Percentiles rank a stretch among this genome's conserved stretches.
These are phyloP conservation scores for Ogataea hybrid DNA, from an alignment of 1,139 yeast genomes.

Conservation along the genomic window DNA sequence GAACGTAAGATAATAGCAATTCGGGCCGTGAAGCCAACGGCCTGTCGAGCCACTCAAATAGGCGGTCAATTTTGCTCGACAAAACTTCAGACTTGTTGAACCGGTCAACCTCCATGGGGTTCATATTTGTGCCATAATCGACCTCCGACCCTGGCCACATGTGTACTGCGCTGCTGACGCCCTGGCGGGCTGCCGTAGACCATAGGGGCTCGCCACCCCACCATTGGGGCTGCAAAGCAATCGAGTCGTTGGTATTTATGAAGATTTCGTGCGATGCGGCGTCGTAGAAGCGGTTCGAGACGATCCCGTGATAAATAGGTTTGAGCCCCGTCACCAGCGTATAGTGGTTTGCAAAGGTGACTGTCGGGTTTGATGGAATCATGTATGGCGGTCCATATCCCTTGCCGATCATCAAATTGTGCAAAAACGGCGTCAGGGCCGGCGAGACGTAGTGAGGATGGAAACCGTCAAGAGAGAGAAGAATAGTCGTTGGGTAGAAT, in stretches of 20 bases:
- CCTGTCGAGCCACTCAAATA: constrained; percentile 67
- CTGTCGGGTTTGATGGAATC: constrained; percentile 85
- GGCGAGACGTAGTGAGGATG: constrained; percentile 85
- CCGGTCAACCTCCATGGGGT: constrained; percentile 53
- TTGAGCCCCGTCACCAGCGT: constrained; percentile 80
- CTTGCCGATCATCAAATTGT: constrained; percentile 50
- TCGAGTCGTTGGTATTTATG: constrained; percentile 56
- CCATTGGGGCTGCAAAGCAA: constrained; percentile 60
- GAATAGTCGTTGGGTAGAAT: constrained; percentile 73
- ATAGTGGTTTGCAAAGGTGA: constrained; percentile 93
- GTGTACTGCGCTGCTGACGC: constrained; percentile 73
- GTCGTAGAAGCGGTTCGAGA: constrained; percentile 81
- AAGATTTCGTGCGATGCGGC: constrained; percentile 55
- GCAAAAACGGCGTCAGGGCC: constrained; percentile 67
- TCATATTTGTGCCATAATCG: constrained; percentile 38
- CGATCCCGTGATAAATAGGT: constrained; percentile 84
- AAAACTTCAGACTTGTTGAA: constrained; percentile 66
- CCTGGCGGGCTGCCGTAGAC: constrained; percentile 70
- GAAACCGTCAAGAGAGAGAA: constrained; percentile 82
- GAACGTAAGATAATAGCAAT: constrained; percentile 75
- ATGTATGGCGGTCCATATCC: constrained; percentile 73
- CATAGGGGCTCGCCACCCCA: constrained; percentile 95
- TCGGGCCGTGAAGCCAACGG: constrained; percentile 63
- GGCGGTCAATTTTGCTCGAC: constrained; percentile 51
- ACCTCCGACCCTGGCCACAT: constrained; percentile 98